A percentile compares a stretch with the other conserved stretches of the same genome.
phyloP scores from a whole-genome alignment of 768 basidiomycete species.

The Porphyrellus cyaneotinctus region DNA sequence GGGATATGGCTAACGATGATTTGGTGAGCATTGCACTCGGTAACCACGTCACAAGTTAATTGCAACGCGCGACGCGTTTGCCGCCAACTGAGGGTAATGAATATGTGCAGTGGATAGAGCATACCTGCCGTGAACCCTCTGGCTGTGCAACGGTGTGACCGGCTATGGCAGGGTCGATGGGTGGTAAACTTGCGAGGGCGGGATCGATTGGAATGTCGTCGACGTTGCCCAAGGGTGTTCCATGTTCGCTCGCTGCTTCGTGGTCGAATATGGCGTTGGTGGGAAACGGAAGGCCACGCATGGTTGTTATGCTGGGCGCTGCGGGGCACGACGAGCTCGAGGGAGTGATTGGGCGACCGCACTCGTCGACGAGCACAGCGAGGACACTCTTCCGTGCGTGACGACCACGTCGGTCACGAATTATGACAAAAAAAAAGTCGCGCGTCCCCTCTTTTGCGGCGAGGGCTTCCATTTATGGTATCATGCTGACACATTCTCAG shows the following conservation, averaged over 20 bases:
- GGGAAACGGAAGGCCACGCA: constrained; percentile 60
- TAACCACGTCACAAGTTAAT: constrained; percentile 27
- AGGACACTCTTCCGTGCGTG: constrained; percentile 31
- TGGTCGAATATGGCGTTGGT: constrained; percentile 42
- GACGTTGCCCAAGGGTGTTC: constrained; percentile 53
- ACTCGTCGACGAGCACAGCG: constrained; percentile 39
- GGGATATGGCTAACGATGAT: constrained; percentile 22
- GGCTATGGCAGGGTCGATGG: constrained; percentile 53
- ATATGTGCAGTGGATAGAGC: constrained; percentile 27
- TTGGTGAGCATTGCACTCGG: constrained; percentile 19
- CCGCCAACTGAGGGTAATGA: constrained; percentile 20
- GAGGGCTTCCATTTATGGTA: constrained; percentile 10
- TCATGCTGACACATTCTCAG: too few relatives aligned
- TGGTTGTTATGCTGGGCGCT: constrained; percentile 25
- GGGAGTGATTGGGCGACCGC: constrained; percentile 11
- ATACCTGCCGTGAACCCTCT: constrained; percentile 33
- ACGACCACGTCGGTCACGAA: constrained; percentile 28
- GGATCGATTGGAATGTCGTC: constrained; percentile 83
- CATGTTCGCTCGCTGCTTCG: constrained; percentile 56
- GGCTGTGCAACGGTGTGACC: constrained; percentile 18
- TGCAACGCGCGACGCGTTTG: constrained; percentile 71
- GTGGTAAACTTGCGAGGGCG: constrained; percentile 46
- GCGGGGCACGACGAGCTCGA: constrained; percentile 15
- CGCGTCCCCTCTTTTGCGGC: not conserved
- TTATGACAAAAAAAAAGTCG: constrained; percentile 15